phyloP scores from a whole-genome alignment of 2,329 filamentous ascomycete species.

The Talaromyces sp. region DNA sequence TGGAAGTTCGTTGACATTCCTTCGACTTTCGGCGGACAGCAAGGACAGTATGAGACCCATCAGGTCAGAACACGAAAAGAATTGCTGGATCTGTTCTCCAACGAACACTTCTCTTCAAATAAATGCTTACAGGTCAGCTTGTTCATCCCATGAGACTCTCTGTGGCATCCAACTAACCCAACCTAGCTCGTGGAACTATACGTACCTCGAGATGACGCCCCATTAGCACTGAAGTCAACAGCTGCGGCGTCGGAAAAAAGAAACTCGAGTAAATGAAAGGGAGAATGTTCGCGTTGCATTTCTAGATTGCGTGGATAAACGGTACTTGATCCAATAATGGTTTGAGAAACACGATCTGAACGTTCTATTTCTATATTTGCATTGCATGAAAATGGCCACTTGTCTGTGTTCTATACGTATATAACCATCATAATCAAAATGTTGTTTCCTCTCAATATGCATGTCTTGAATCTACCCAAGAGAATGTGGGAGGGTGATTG shows the following conservation, averaged over 20 bases:
- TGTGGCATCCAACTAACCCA: constrained; percentile 17
- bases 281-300: neutral
- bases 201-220: constrained; percentile 74
- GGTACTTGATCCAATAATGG: neutral
- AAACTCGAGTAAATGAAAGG: constrained; percentile 2
- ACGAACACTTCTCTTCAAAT: constrained; percentile 60
- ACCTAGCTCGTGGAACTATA: constrained; percentile 73
- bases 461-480: neutral
- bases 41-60: constrained; percentile 59
- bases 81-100: constrained; percentile 61
- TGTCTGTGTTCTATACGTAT: neutral
- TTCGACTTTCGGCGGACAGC: constrained; percentile 62
- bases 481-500: neutral
- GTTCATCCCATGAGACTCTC: neutral
- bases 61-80: constrained; percentile 65
- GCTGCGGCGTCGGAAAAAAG: constrained; percentile 41
- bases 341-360: neutral
- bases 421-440: neutral
- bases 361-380: neutral
- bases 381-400: neutral
- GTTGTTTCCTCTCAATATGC: neutral
- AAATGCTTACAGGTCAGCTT: constrained; percentile 40
- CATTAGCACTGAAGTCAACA: constrained; percentile 64
- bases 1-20: constrained; percentile 72
- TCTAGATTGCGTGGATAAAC: neutral